phyloP scores from a whole-genome alignment of 441 rosid species.

The Metrosideros polymorpha region DNA sequence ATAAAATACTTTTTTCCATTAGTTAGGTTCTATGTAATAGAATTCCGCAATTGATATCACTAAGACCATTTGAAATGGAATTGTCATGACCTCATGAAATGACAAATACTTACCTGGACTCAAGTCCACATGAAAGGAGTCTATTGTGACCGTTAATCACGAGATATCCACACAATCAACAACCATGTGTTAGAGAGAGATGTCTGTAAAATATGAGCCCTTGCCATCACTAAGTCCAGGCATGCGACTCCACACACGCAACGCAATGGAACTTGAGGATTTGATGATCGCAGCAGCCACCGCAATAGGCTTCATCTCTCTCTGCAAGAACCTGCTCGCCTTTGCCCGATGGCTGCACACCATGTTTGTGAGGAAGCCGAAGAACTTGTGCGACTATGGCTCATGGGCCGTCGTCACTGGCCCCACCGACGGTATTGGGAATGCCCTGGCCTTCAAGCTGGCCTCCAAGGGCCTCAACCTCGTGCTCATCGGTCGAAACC shows the following conservation, averaged over 20 bases:
- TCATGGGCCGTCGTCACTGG: slow-evolving; percentile 27
- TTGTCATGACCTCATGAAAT: background rate
- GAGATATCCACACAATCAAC: background rate
- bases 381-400: slow-evolving; percentile 17
- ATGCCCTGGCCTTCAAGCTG: slow-evolving; percentile 18
- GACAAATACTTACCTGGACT: background rate
- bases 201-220: too few species aligned
- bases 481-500: slow-evolving; percentile 18
- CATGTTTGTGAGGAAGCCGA: slow-evolving; percentile 16
- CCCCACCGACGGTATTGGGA: slow-evolving; percentile 29
- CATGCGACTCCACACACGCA: background rate
- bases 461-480: slow-evolving; percentile 22
- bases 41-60: too few species aligned
- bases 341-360: slow-evolving; percentile 21
- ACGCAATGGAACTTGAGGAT: background rate
- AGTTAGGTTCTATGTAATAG: too few species aligned
- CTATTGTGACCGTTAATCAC: background rate
- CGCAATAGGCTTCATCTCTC: slow-evolving; percentile 21
- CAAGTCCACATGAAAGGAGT: background rate
- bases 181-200: background rate
- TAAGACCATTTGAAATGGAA: background rate
- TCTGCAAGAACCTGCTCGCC: background rate
- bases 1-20: background rate
- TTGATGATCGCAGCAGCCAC: background rate
- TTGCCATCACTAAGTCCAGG: background rate